phyloP scores from a whole-genome alignment of 2,329 filamentous ascomycete species.

The Colletotrichum melonis region DNA sequence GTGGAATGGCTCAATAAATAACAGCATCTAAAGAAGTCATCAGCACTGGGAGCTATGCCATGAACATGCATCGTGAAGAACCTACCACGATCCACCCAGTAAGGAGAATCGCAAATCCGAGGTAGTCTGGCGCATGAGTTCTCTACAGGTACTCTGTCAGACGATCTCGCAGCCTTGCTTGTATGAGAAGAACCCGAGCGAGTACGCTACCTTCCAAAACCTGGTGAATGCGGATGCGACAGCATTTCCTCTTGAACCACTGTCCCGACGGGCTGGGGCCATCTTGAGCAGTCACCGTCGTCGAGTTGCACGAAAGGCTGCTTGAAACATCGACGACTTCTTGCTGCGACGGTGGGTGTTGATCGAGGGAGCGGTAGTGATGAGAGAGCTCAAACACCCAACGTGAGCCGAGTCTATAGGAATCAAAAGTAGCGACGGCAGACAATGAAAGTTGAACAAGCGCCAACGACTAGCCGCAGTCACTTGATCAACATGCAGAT shows the following conservation, averaged over 20 bases:
- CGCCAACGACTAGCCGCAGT: constrained; percentile 5
- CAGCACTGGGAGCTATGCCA: constrained; percentile 33
- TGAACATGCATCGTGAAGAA: constrained; percentile 37
- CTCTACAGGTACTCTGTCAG: constrained; percentile 58
- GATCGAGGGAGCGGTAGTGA: neutral
- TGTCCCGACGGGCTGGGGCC: constrained; percentile 45
- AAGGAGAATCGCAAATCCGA: constrained; percentile 80
- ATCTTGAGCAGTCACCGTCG: constrained; percentile 57
- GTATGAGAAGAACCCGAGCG: constrained; percentile 10
- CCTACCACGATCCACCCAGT: constrained; percentile 72
- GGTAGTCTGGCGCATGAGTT: constrained; percentile 89
- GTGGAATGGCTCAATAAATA: constrained; percentile 86
- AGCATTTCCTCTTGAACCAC: constrained; percentile 36
- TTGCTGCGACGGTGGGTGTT: neutral
- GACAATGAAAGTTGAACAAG: neutral
- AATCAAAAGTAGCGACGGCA: neutral
- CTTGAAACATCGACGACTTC: constrained; percentile 49
- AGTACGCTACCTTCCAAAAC: constrained; percentile 57
- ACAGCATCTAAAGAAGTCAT: constrained; percentile 65
- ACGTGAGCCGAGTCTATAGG: neutral
- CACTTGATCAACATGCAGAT: constrained; percentile 29
- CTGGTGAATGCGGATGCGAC: constrained; percentile 49
- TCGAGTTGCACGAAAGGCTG: constrained; percentile 48
- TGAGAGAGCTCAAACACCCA: neutral
- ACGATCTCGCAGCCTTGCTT: neutral